Base-by-base conservation (phyloP, 116 monocot species). In the Trichopus zeylanicus region DNA sequence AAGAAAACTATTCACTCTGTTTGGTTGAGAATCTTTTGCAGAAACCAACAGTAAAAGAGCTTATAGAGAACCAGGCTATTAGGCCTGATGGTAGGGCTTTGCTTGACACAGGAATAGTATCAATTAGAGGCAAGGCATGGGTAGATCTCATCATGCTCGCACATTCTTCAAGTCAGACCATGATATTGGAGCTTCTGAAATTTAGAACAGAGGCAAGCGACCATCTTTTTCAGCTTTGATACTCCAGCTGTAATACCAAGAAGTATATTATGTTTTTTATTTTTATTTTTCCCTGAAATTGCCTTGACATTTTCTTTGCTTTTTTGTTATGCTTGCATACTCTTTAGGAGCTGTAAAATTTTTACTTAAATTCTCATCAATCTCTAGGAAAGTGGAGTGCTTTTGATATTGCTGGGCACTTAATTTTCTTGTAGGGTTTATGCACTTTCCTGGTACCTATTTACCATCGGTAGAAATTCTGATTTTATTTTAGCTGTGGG, bases 61-160 rank as follows among this genome's bases (percentile, higher is more conserved):
- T 95, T 48, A 4, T 71, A 28, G 81, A 95, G 37, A 69, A 60
- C 22, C 70, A 75, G 24, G 95, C 95, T 18, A 73, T 95, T 73
- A 73, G 73, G 34, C 64, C 69, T 72, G 95, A 95, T 59, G 90
- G 95, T 11, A 84, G 82, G 69, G 79, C 79, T 78, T 70, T 95
- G 29, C 81, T 90, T 55, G 95, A 95, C 74, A 95, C 95, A 39
- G 95, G 95, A 32, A 70, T 95, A 77, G 87, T 95, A 76, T 81
- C 90, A 58, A 71, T 78, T 23, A 84, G 84, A 74, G 95, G 95
- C 32, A 84, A 76, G 71, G 95, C 95, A 56, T 95, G 95, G 95
- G 8, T 72, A 56, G 76, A 90, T 3, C 89, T 95, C 69, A 55
- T 89, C 64, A 65, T 18, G 57, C 70, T 95, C 64, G 73, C 90